Evolutionary conservation across 2,329 filamentous ascomycete genomes (phyloP), one percentile per base, ranked within the genome.

Genomic region (Aspergillaceae sp.): DNA sequence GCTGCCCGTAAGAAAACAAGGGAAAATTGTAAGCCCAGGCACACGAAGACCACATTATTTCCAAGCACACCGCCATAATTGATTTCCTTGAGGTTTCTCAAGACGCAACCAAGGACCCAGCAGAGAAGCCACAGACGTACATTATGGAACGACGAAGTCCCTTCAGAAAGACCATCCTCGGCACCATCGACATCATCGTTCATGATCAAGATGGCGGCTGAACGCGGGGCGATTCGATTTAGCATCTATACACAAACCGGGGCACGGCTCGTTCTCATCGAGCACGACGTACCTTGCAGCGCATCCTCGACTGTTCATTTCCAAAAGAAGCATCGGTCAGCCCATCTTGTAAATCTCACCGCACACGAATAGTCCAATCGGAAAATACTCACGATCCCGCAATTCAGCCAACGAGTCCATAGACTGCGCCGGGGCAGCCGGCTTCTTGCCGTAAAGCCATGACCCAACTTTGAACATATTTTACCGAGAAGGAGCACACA

Each of bases 171-270:
- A 37, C 81, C 80, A 49, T 74, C 74, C 68, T 94, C 87, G 4
- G 92, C 92, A 35, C 80, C 82, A 33, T 88, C 86, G 49, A 97
- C 84, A 68, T 97, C 88, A 68, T 95, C 89, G 61, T 92, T 84
- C 75, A 95, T 84, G 56, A 95, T 87, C 47, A 86, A 72, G 6
- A 78, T 75, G 4, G 84, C 80, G 35, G 86, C 84, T 64, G 38
- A 51, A 4, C 28, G 28, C 19, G 7, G 9, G 26, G 19, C 19
- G 19, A 19, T 19, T 19, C 19, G 19, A 19, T 19, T 38, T 38
- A 38, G 36, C 5, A 38, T 38, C 11, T 38, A 9, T 19, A 19
- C 19, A 19, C 19, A 19, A 2, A 19, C 19, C 19, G 19, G 11
- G 6, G 27, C 11, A 30, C 26, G 11, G 5, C 10, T 30, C 5